A percentile compares a stretch with the other conserved stretches of the same genome.
phyloP scores from a whole-genome alignment of 2,329 filamentous ascomycete species.

The Hymenoscyphus repandus region DNA sequence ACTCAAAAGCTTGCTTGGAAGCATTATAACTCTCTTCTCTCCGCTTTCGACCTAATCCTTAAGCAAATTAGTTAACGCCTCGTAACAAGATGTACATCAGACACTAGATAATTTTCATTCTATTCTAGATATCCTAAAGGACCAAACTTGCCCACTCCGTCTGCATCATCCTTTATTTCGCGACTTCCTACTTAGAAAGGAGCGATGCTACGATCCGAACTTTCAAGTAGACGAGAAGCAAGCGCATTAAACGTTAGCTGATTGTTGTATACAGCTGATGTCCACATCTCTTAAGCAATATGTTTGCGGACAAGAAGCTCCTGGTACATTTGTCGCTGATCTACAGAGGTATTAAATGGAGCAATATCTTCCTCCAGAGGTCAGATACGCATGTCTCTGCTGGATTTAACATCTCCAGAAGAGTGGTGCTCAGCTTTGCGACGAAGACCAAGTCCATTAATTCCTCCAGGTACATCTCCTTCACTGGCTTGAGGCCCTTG shows the following conservation, averaged over 20 bases:
- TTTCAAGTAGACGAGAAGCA: slow-evolving; percentile 10
- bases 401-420: not conserved
- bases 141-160: slow-evolving; percentile 9
- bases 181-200: slow-evolving; percentile 11
- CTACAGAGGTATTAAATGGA: slow-evolving; percentile 4
- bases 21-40: slow-evolving; percentile 8
- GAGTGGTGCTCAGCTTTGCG: too few relatives aligned
- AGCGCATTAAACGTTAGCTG: slow-evolving; percentile 4
- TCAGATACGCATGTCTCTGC: too few relatives aligned
- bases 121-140: slow-evolving; percentile 25
- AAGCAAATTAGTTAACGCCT: slow-evolving; percentile 4
- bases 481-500: too few relatives aligned
- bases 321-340: not conserved
- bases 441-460: too few relatives aligned
- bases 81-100: not conserved
- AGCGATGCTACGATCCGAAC: slow-evolving; percentile 9
- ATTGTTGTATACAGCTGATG: slow-evolving; percentile 27
- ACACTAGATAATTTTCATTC: slow-evolving; percentile 21
- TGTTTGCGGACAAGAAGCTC: slow-evolving; percentile 9
- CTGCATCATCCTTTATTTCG: slow-evolving; percentile 13
- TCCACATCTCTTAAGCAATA: slow-evolving; percentile 6
- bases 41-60: slow-evolving; percentile 8
- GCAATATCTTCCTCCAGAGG: too few relatives aligned
- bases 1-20: slow-evolving; percentile 9
- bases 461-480: too few relatives aligned